These are phyloP conservation scores for Amphicarpaea edgeworthii DNA, from an alignment of 306 rosid species.

Conservation along the genomic window DNA sequence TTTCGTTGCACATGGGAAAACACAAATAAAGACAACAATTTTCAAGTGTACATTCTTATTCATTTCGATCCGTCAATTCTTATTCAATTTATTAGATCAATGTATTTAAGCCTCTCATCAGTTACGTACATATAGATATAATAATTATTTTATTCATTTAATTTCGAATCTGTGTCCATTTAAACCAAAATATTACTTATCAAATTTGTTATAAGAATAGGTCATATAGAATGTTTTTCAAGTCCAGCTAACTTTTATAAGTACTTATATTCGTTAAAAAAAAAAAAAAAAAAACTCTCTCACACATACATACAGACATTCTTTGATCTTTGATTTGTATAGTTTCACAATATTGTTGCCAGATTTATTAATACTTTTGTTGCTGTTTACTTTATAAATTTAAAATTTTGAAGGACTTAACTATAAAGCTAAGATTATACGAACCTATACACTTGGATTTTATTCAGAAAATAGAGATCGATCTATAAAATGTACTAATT, in stretches of 20 bases:
- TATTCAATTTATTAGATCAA: not conserved
- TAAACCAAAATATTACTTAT: not conserved
- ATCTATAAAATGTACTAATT: not conserved
- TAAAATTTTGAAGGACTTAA: no score
- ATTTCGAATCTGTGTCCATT: not conserved
- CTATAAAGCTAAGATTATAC: no score
- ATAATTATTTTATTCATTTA: not conserved
- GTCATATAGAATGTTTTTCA: not conserved
- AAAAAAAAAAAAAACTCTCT: not conserved
- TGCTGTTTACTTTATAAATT: not conserved
- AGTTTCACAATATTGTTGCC: not conserved
- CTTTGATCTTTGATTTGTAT: not conserved
- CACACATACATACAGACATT: not conserved
- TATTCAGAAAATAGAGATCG: not conserved
- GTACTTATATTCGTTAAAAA: not conserved
- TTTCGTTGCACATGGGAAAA: conserved; percentile 25
- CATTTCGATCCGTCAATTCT: not conserved
- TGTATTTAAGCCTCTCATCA: not conserved
- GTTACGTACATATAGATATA: not conserved
- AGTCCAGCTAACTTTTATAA: not conserved
- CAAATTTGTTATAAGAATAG: not conserved
- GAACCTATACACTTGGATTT: not conserved
- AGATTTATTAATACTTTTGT: not conserved
- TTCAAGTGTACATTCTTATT: not conserved
- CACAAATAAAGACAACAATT: not conserved